Evolutionary conservation across 495 filamentous ascomycete genomes (phyloP), one percentile per base, ranked within the genome.

Genomic region (Penicillium turbatum): DNA sequence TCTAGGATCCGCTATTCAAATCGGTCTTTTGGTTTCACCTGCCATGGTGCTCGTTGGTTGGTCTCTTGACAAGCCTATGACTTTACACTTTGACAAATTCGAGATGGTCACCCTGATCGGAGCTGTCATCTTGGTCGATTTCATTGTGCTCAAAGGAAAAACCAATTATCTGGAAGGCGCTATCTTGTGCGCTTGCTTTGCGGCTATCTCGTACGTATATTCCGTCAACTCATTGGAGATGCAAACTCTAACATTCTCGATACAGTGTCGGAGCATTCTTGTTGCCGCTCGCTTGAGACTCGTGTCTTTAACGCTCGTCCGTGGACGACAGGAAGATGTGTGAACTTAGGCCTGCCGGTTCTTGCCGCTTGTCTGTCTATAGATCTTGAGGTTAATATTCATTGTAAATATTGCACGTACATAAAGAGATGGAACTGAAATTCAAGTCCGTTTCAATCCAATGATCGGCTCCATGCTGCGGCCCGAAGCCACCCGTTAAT

Each of bases 161-260:
- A 86, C 81, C 42, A 92, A 90, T 66, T 91, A 89, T 58, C 76
- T 91, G 12, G 87, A 91, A 66, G 87, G 88, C 1, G 81, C 81
- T 12, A 67, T 92, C 54, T 72, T 92, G 19, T 85, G 82, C 59
- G 85, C 86, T 12, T 57, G 54, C 49, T 61, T 57, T 29, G 49
- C 54, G 2, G 58, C 49, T 31, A 50, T 61, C 10, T 57, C 58
- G 58, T 61, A 53, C 40, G 54, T 51, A 7, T 3, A 34, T 16
- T 15, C 17, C n/a, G 1, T 15, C 6, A 21, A 21, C n/a, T 17
- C 16, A 4, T 19, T 13, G 11, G 8, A 24, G 16, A 24, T 11
- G n/a, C 30, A 46, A 34, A n/a, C n/a, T 9, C 30, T 46, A 6
- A 46, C 12, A n/a, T 34, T 24, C 11, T n/a, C 5, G 11, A 30